Evolutionary conservation across 1,284 basidiomycete species (phyloP), one percentile per base, ranked within the genome.

Genomic region (Omphalotus olearius): DNA sequence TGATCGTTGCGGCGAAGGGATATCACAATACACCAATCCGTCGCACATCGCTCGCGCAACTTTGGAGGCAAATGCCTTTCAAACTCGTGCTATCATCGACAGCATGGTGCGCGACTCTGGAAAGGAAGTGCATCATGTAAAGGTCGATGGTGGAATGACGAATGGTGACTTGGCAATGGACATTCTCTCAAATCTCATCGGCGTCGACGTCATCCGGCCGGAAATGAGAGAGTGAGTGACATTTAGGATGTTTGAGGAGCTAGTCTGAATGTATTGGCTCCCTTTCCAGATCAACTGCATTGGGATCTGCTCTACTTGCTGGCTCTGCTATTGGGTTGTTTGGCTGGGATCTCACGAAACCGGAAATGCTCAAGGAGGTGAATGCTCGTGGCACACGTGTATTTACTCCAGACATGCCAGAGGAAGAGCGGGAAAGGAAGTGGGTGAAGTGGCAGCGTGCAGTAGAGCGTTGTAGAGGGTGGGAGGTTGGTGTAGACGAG

Each of bases 301-400:
- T 99, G 38, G 96, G 96, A n/a, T 93, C 93, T 6, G 97, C 97
- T n/a, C 73, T 99, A 39, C 81, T 98, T n/a, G 96, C 97, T 11
- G 97, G 91, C 11, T 82, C 89, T 33, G 94, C 96, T 1, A 79
- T 98, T 35, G 75, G 80, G 4, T 74, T 98, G 30, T 96, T 91
- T 61, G 96, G 94, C n/a, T 99, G 96, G 97, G 87, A 98, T 67
- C 70, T 98, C 52, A 77, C 73, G 55, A 81, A 83, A 50, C 93
- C 95, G 0, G 85, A 92, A 66, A 94, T 93, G 18, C 76, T 99
- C 11, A 69, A 71, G 7, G 82, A 91, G 60, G 95, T 98, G 45
- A 98, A 98, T 66, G 91, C 90, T 35, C 82, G 85, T 37, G 92
- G 92, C 18, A 88, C 77, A 60, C 78, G 74, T 51, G 75, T 76